These are phyloP conservation scores for Malassezia slooffiae DNA, from an alignment of 1,284 basidiomycete species.

Conservation along the genomic window DNA sequence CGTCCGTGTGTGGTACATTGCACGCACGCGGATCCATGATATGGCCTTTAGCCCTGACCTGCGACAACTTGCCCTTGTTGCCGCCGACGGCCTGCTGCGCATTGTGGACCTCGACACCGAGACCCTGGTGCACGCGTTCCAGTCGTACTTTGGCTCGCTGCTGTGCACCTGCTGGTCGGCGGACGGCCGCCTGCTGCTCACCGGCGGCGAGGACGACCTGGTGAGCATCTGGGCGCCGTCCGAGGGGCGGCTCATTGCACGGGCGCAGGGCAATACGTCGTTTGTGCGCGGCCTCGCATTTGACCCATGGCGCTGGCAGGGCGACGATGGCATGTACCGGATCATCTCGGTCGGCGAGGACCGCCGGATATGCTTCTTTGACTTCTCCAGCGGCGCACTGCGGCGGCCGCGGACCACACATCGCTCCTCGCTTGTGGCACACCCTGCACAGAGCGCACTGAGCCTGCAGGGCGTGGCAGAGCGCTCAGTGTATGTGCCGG, in stretches of 20 bases:
- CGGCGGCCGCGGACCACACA: conserved; percentile 3
- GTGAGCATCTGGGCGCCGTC: conserved; percentile 53
- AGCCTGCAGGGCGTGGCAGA: not conserved
- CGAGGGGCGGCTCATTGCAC: conserved; percentile 60
- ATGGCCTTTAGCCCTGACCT: conserved; percentile 38
- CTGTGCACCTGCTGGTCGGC: conserved; percentile 87
- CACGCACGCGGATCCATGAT: conserved; percentile 24
- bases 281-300: conserved; percentile 83
- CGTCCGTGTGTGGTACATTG: conserved; percentile 32
- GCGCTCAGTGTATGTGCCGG: not conserved
- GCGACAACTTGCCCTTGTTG: conserved; percentile 25
- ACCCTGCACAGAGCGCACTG: not conserved
- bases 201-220: conserved; percentile 84
- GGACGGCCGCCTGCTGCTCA: conserved; percentile 79
- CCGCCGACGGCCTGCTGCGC: conserved; percentile 34
- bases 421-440: too few species aligned
- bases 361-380: conserved; percentile 37
- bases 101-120: conserved; percentile 34
- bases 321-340: conserved; percentile 45
- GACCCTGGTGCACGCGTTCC: conserved; percentile 24
- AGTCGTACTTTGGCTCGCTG: conserved; percentile 49
- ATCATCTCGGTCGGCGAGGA: conserved; percentile 41
- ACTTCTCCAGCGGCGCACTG: conserved; percentile 20
- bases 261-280: conserved; percentile 90
- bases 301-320: conserved; percentile 61